Conservation (phyloP, 257 asterid species). For the Thymus mandschuricus region DNA sequence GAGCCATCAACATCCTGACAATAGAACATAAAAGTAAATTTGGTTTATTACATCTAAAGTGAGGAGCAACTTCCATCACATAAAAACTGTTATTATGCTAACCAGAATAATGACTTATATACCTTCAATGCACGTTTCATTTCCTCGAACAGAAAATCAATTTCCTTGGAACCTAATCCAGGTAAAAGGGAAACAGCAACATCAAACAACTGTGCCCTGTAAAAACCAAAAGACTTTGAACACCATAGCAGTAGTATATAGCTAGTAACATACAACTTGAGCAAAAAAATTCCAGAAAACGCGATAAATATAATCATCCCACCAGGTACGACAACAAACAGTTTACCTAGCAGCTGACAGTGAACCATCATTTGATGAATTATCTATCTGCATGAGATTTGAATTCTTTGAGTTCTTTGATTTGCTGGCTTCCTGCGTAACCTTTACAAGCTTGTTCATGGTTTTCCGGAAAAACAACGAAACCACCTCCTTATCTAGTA, state of each 20-base stretch:
- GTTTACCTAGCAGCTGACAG: conserved; percentile 58
- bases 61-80: conserved; percentile 17
- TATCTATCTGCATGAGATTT: conserved; percentile 74
- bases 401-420: conserved; percentile 45
- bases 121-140: conserved; percentile 74
- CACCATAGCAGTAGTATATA: background rate
- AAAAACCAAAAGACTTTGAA: conserved; percentile 31
- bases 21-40: conserved; percentile 7
- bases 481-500: conserved; percentile 67
- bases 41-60: conserved; percentile 14
- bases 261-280: conserved; percentile 10
- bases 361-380: conserved; percentile 48
- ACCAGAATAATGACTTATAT: conserved; percentile 9
- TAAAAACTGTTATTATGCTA: background rate
- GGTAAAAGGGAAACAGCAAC: conserved; percentile 86
- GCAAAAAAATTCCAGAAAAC: conserved; percentile 9
- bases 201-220: conserved; percentile 83
- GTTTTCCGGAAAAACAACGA: conserved; percentile 50
- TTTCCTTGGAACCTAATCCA: conserved; percentile 71
- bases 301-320: conserved; percentile 8
- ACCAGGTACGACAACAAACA: conserved; percentile 12
- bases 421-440: conserved; percentile 56
- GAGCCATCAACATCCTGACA: conserved; percentile 76
- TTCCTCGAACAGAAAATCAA: conserved; percentile 62
- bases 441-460: conserved; percentile 71